phyloP scores from a whole-genome alignment of 441 rosid genomes.

The Croton laevigatus region DNA sequence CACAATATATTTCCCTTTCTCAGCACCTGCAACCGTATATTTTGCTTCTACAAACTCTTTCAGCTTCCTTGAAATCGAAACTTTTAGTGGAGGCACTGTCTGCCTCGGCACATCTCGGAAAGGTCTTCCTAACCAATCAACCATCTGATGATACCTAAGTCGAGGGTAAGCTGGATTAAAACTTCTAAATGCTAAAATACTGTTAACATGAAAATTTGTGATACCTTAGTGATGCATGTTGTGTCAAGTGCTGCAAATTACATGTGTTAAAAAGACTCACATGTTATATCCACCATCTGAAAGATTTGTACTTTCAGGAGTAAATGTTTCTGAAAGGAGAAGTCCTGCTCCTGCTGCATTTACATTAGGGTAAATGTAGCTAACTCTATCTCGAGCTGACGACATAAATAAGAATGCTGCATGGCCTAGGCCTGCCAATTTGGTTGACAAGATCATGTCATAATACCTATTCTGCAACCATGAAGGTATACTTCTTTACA shows the following conservation, averaged over 20 bases:
- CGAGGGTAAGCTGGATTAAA: constrained; percentile 13
- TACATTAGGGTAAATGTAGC: constrained; percentile 88
- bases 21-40: constrained; percentile 63
- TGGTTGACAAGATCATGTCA: constrained; percentile 86
- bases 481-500: neutral
- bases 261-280: constrained; percentile 39
- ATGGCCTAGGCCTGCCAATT: constrained; percentile 86
- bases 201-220: neutral
- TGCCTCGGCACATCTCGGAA: constrained; percentile 76
- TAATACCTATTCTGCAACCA: constrained; percentile 76
- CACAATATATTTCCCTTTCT: constrained; percentile 76
- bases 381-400: constrained; percentile 76
- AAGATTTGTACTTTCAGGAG: constrained; percentile 59
- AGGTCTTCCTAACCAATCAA: constrained; percentile 82
- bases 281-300: constrained; percentile 72
- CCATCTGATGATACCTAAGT: constrained; percentile 82
- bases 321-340: constrained; percentile 70
- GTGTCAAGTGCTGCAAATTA: neutral
- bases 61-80: constrained; percentile 73
- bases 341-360: constrained; percentile 95
- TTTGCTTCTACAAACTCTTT: constrained; percentile 74
- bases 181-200: neutral
- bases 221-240: neutral
- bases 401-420: constrained; percentile 88
- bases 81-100: constrained; percentile 55